Evolutionary conservation across 2,329 filamentous ascomycete species (phyloP), one percentile per base, ranked within the genome.

Genomic region (Fonsecaea multimorphosa): DNA sequence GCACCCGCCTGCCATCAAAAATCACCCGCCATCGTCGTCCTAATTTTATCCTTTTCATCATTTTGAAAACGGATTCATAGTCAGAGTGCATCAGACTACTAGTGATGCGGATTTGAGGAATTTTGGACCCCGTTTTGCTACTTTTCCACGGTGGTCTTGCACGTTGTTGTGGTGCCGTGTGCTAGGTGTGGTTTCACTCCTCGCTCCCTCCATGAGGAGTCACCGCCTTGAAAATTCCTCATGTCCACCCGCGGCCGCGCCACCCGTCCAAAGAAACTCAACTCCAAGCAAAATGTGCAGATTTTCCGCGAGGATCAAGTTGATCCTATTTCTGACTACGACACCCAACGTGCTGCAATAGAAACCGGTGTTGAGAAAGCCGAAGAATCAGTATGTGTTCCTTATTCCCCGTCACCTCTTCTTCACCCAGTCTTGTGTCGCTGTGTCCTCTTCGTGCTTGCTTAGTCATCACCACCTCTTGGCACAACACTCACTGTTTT

Each of bases 291-390:
- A 78, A 88, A 89, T 74, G 89, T 97, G 76, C 89, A 89, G 67
- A 89, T 99, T 74, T 86, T 97, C 76, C 88, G 91, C 78, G 94
- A 98, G 82, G 86, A 92, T 79, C 91, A 98, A 77, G 90, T 98
- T 80, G 93, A 97, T 77, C 85, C 90, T 76, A 86, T 85, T 75
- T 87, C 93, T 80, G 96, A 97, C 79, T 92, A 96, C 81, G 87
- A 89, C 72, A 87, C 91, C 74, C 89, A 94, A 77, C 91, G 90
- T 73, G 90, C 90, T 77, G 92, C 89, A 75, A 92, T 97, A 77
- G 93, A 95, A 77, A 97, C 93, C 72, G 95, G 95, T 80, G 95
- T 99, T 74, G 95, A 99, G 81, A 93, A 96, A 78, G 91, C 89
- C 71, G 95, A 99, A 82, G 93, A 98, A 87, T 94, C 94, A 83